Conservation (phyloP, 768 basidiomycete genomes). For the Suillus plorans region DNA sequence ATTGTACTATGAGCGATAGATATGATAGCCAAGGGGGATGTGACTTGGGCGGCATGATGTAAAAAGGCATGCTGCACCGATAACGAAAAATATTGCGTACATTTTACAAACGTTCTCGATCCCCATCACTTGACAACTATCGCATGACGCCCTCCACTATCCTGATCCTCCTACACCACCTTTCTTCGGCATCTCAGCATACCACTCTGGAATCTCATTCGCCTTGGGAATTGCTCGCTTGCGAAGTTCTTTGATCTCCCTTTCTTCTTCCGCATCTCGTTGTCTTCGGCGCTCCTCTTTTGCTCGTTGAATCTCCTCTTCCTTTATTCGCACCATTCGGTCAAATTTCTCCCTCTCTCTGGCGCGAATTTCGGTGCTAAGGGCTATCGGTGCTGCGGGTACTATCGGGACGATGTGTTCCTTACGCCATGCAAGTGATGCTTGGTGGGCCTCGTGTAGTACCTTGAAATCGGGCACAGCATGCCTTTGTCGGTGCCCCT, state of each 20-base stretch:
- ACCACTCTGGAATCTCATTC: conserved; percentile 76
- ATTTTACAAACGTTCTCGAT: conserved; percentile 9
- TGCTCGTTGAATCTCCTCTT: conserved; percentile 47
- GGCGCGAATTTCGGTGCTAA: conserved; percentile 57
- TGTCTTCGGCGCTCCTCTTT: conserved; percentile 47
- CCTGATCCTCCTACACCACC: conserved; percentile 25
- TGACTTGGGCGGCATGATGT: conserved; percentile 7
- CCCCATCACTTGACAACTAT: conserved; percentile 14
- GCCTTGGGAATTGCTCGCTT: conserved; percentile 65
- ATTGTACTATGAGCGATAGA: conserved; percentile 2
- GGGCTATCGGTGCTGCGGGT: conserved; percentile 41
- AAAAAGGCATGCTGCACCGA: conserved; percentile 17
- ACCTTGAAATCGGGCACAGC: conserved; percentile 55
- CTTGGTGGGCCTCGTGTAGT: conserved; percentile 47
- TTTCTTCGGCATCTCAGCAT: conserved; percentile 66
- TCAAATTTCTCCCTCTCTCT: conserved; percentile 68
- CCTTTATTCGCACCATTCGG: conserved; percentile 52
- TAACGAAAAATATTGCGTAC: conserved; percentile 18
- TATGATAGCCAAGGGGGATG: neutral
- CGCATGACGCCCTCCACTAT: conserved; percentile 2
- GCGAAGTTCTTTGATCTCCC: conserved; percentile 59
- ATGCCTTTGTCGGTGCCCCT: conserved; percentile 20
- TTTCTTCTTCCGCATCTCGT: conserved; percentile 56
- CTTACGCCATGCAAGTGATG: conserved; percentile 39
- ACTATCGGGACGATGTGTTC: conserved; percentile 48